Base-by-base conservation (phyloP, 345 rosid genomes). In the Microcos paniculata region DNA sequence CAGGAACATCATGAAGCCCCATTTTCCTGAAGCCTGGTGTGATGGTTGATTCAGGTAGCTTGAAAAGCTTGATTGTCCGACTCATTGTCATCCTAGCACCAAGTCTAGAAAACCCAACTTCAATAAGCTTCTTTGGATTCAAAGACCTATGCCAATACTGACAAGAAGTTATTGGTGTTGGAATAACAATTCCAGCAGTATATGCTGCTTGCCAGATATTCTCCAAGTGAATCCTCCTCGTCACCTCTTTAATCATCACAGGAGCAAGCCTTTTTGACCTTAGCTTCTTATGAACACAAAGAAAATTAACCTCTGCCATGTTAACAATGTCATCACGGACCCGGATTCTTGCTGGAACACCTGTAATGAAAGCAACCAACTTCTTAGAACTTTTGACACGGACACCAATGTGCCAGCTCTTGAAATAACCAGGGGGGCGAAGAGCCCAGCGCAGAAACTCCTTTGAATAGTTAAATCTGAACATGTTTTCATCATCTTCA, bases 81-180 rank as follows among this genome's bases (percentile, higher is more conserved):
- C 97, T 94, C 98, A 94, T 94, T 10, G 98, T 94, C 98, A 94
- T 91, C 73, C 98, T 90, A 0, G 91, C 84, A 64, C 97, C 97
- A 4, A 94, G 94, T 83, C 97, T 87, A 3, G 97, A 94, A 74
- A 94, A 94, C 73, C 98, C 97, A 72, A 94, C 97, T 83, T 92
- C 97, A 68, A 94, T 92, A 48, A 94, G 95, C 87, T 94, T 94
- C 88, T 91, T 94, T 0, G 95, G 98, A 86, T 94, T 92, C 86
- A 94, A 62, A 21, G 98, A 92, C 79, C 98, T 86, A 82, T 94
- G 98, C 98, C 98, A 94, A 81, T 94, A 94, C 70, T 90, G 98
- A 69, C 95, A 92, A 24, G 95, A 90, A 16, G 97, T 82, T 65
- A 92, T 78, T 19, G 97, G 98, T 33, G 97, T 94, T 0, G 98